Evolutionary conservation across 75 land plant genomes (phyloP).

Genomic region (Adiantum capillusveneris): DNA sequence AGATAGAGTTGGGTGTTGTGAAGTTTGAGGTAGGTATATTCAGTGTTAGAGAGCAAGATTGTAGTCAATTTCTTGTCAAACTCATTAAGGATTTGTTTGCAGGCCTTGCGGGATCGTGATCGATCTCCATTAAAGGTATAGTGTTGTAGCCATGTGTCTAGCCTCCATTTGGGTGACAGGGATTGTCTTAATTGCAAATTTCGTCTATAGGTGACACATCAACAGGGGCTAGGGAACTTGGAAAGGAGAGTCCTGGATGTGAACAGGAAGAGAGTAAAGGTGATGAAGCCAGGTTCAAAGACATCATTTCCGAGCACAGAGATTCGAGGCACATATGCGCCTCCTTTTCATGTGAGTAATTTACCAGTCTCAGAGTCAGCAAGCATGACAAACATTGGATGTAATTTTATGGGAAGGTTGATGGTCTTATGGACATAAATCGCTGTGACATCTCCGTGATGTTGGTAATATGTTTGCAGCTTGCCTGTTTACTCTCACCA

Average conservation of each 20-base stretch:
- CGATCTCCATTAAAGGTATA: conserved; percentile 64
- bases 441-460: too few relatives aligned
- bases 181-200: not conserved
- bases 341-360: conserved; percentile 91
- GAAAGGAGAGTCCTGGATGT: conserved; percentile 86
- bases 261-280: conserved; percentile 87
- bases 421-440: too few relatives aligned
- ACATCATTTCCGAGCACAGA: conserved; percentile 89
- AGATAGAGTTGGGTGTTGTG: conserved; percentile 87
- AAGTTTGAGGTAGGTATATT: conserved; percentile 74
- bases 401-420: too few relatives aligned
- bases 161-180: too few relatives aligned
- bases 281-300: conserved; percentile 94
- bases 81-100: conserved; percentile 16
- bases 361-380: too few relatives aligned
- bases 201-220: conserved; percentile 25
- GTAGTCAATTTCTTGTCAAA: too few relatives aligned
- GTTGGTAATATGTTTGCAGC: too few relatives aligned
- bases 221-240: conserved; percentile 45
- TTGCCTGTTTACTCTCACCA: too few relatives aligned
- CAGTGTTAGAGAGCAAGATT: too few relatives aligned
- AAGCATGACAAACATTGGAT: too few relatives aligned
- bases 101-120: conserved; percentile 78
- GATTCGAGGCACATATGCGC: conserved; percentile 87
- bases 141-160: too few relatives aligned